These are phyloP conservation scores for Cladobotryum mycophilum DNA, from an alignment of 2,329 filamentous ascomycete species.

Conservation along the genomic window DNA sequence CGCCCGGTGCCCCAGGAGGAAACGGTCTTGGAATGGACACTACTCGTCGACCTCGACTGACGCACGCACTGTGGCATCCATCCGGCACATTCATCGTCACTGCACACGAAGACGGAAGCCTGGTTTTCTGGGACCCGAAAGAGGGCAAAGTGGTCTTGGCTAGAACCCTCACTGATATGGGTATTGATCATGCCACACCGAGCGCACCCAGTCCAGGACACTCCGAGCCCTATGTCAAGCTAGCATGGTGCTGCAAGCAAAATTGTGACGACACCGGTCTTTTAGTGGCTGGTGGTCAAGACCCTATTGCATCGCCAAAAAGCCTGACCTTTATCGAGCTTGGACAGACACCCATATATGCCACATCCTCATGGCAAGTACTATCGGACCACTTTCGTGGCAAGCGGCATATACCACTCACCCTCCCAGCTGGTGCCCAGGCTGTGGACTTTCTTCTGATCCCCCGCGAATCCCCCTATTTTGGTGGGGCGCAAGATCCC, in stretches of 20 bases:
- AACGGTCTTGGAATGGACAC: conserved; percentile 58
- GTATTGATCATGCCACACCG: conserved; percentile 62
- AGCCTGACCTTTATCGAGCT: conserved; percentile 86
- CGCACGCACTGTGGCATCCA: conserved; percentile 88
- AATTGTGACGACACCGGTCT: conserved; percentile 92
- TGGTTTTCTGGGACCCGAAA: conserved; percentile 92
- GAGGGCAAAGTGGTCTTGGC: conserved; percentile 81
- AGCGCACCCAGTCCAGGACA: conserved; percentile 47
- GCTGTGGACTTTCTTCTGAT: conserved; percentile 77
- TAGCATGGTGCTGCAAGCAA: conserved; percentile 89
- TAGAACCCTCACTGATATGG: conserved; percentile 66
- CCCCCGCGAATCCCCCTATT: conserved; percentile 77
- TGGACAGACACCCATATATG: conserved; percentile 81
- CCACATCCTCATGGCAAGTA: conserved; percentile 83
- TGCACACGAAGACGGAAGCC: conserved; percentile 80
- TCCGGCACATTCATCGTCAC: conserved; percentile 86
- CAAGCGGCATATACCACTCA: conserved; percentile 65
- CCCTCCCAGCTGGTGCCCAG: conserved; percentile 70
- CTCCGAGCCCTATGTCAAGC: conserved; percentile 68
- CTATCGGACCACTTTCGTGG: conserved; percentile 72
- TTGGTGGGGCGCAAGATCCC: conserved; percentile 81
- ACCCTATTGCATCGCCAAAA: conserved; percentile 59
- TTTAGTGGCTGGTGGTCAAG: conserved; percentile 75
- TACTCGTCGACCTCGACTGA: conserved; percentile 65
- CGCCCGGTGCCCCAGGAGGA: conserved; percentile 76